Conservation (phyloP, 345 rosid genomes). For the Populus nigra region DNA sequence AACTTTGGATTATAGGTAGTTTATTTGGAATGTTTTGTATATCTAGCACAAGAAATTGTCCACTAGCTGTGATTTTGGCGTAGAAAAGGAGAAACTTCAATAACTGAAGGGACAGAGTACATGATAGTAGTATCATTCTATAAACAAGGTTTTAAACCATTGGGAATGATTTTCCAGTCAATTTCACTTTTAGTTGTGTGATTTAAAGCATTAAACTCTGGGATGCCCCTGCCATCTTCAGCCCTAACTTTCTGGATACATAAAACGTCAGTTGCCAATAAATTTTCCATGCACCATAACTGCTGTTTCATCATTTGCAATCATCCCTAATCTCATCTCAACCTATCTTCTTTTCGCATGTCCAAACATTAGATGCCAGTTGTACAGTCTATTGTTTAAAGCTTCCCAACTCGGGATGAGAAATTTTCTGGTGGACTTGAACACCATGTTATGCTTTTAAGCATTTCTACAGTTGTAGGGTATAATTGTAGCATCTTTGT, state of each 20-base stretch:
- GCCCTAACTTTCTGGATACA: too few species aligned
- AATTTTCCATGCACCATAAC: neutral
- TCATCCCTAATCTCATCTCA: neutral
- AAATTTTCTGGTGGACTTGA: neutral
- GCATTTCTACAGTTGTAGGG: neutral
- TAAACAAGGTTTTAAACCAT: neutral
- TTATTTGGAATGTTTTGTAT: neutral
- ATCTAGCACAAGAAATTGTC: neutral
- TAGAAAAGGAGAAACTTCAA: neutral
- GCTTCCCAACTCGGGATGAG: neutral
- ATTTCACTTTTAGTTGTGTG: neutral
- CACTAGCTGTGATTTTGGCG: neutral
- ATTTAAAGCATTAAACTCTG: neutral
- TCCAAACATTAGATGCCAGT: neutral
- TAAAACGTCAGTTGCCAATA: neutral
- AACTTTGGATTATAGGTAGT: neutral
- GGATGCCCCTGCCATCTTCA: too few species aligned
- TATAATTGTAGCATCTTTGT: slow-evolving; percentile 1
- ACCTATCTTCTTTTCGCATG: neutral
- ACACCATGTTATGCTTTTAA: neutral
- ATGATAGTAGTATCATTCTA: neutral
- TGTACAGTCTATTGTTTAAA: neutral
- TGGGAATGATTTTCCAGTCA: neutral
- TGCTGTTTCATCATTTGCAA: neutral
- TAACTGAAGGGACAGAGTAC: neutral